Evolutionary conservation across 1,284 basidiomycete genomes (phyloP), one percentile per base, ranked within the genome.

Genomic region (Mycocalia duriaeana): DNA sequence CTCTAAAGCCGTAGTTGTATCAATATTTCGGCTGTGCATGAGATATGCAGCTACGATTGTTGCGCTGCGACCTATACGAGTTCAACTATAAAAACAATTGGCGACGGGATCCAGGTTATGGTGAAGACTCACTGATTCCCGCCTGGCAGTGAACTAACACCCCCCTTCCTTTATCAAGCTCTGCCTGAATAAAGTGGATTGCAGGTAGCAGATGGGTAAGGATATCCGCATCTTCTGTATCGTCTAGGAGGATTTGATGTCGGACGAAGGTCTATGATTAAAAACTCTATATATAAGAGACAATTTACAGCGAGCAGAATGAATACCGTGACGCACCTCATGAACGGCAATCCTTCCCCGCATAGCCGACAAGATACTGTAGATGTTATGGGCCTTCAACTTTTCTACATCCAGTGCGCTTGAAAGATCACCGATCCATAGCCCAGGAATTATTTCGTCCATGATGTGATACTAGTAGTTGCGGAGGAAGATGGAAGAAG

Each of bases 91-190:
- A 11, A 38, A 13, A 38, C 36, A 41, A 6, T 14, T 13, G n/a
- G 11, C 34, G 20, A 26, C 19, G 31, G 25, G 19, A 23, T n/a
- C 35, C n/a, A 44, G 22, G 36, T n/a, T 39, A 16, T 22, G 4
- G 31, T 19, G 31, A 4, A 34, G 18, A 79, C 85, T 61, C 64
- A 90, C 89, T 91, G 67, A 91, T 76, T 20, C 91, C 91, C 20
- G 89, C 91, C 48, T 89, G 82, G 61, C 91, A 94, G 63, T 94
- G 91, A 0, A 94, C 87, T 14, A 94, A 70, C 1, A 94, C 85
- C 1, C 85, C 85, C 23, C 82, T 73, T 0, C 78, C 80, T 57
- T 85, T 87, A 57, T 83, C 76, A 2, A 92, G 67, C 53, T 91
- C 86, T 11, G 77, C 75, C 52, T 86, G 74, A 46, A 94, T 91